Conservation (phyloP, 2,329 filamentous ascomycete species). For the Bipolaris oryzae region DNA sequence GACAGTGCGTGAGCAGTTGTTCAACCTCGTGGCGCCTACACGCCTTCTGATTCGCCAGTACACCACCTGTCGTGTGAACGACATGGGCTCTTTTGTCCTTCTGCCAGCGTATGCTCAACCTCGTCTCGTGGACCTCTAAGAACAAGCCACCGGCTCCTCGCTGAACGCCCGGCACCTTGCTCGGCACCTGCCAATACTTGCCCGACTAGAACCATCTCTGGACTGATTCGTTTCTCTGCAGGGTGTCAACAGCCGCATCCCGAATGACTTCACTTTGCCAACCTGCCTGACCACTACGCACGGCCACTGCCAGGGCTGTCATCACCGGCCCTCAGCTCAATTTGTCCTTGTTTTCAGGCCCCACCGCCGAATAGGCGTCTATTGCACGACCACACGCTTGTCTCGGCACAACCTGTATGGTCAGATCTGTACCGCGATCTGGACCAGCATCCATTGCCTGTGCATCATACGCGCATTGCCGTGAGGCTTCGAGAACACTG, state of each 20-base stretch:
- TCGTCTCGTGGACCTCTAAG: constrained; percentile 46
- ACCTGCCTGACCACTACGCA: constrained; percentile 37
- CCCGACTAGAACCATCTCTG: constrained; percentile 33
- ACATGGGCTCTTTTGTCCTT: constrained; percentile 35
- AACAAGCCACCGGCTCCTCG: constrained; percentile 32
- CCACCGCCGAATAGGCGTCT: constrained; percentile 36
- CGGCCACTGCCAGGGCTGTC: constrained; percentile 29
- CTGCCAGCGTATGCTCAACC: constrained; percentile 41
- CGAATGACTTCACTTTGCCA: constrained; percentile 37
- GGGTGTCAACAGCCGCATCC: constrained; percentile 29
- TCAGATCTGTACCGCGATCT: constrained; percentile 33
- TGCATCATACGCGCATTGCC: constrained; percentile 34
- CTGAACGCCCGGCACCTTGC: constrained; percentile 34
- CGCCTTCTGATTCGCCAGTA: constrained; percentile 34
- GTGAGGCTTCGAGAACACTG: constrained; percentile 25
- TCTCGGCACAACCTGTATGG: constrained; percentile 41
- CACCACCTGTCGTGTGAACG: constrained; percentile 29
- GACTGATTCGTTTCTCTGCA: constrained; percentile 27
- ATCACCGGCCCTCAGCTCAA: constrained; percentile 27
- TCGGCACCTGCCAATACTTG: constrained; percentile 27
- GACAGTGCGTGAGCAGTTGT: constrained; percentile 13
- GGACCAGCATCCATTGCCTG: constrained; percentile 39
- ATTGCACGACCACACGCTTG: constrained; percentile 36
- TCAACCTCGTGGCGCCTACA: constrained; percentile 27
- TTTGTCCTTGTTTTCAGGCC: constrained; percentile 35